Conservation (phyloP, 1,284 basidiomycete species). For the Wallemia hederae region DNA sequence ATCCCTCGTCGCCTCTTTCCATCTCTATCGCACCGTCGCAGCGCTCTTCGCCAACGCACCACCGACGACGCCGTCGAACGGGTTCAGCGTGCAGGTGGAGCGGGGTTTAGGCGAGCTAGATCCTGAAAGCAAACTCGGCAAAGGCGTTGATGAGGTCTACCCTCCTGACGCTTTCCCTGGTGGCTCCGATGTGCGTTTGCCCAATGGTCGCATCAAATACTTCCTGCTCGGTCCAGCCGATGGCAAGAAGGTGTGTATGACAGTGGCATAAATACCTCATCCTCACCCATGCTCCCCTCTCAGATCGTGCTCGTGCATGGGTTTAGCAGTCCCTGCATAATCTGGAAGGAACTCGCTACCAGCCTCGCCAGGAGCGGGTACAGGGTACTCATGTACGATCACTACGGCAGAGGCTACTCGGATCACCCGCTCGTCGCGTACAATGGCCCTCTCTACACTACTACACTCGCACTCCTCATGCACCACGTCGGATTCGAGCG, state of each 20-base stretch:
- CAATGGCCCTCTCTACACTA: constrained; percentile 30
- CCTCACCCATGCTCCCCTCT: background rate
- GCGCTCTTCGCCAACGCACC: background rate
- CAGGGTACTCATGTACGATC: constrained; percentile 41
- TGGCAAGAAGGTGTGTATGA: constrained; percentile 28
- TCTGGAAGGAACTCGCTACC: constrained; percentile 27
- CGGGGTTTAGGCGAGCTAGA: background rate
- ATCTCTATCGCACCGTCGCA: background rate
- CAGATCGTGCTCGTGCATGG: constrained; percentile 47
- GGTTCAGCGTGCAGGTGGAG: background rate
- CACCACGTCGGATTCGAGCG: constrained; percentile 40
- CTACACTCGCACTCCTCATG: constrained; percentile 46
- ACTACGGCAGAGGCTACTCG: constrained; percentile 49
- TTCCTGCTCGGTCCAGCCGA: constrained; percentile 38
- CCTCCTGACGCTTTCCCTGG: constrained; percentile 33
- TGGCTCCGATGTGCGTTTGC: constrained; percentile 32
- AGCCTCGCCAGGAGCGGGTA: constrained; percentile 21
- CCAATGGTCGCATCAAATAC: constrained; percentile 35
- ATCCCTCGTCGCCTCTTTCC: background rate
- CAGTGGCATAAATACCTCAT: background rate
- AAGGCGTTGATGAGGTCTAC: constrained; percentile 23
- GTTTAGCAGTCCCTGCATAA: constrained; percentile 37
- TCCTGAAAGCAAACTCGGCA: background rate
- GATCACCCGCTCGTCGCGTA: constrained; percentile 38
- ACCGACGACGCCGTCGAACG: background rate